phyloP scores from a whole-genome alignment of 148 eudicot species.

The Chenopodium album region DNA sequence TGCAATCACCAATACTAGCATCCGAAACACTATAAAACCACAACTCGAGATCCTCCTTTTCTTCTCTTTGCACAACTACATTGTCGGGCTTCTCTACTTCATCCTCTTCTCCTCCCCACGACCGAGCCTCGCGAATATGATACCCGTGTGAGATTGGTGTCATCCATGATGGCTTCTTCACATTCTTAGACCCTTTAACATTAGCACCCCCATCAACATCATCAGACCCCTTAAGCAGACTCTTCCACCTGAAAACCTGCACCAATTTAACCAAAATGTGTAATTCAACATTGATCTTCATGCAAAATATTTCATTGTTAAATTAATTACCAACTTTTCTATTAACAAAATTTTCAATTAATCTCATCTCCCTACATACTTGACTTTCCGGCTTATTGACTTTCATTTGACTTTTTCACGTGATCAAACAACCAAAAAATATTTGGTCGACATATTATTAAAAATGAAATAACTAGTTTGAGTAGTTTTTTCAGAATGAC shows the following conservation, averaged over 20 bases:
- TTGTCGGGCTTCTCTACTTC: conserved; percentile 34
- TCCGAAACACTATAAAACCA: conserved; percentile 69
- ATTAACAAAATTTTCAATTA: no score
- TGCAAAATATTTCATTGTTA: background rate
- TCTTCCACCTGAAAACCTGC: conserved; percentile 42
- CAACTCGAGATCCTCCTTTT: conserved; percentile 46
- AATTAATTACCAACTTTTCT: no score
- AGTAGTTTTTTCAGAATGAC: no score
- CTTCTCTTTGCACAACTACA: conserved; percentile 65
- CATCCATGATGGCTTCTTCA: conserved; percentile 59
- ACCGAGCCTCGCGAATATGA: conserved; percentile 43
- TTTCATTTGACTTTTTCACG: no score
- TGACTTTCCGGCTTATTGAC: no score
- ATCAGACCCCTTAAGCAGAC: conserved; percentile 24
- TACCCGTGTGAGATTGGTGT: conserved; percentile 61
- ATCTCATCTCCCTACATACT: no score
- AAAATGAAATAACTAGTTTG: no score
- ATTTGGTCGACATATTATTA: no score
- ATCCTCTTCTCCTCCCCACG: conserved; percentile 20
- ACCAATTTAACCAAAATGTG: conserved; percentile 6
- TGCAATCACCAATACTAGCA: conserved; percentile 33
- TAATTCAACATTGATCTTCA: background rate
- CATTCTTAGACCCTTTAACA: conserved; percentile 20
- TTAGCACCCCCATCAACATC: conserved; percentile 12
- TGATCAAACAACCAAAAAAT: no score